Evolutionary conservation across 1,139 yeast genomes (phyloP), one percentile per base, ranked within the genome.

Genomic region (Hyphopichia fennica): DNA sequence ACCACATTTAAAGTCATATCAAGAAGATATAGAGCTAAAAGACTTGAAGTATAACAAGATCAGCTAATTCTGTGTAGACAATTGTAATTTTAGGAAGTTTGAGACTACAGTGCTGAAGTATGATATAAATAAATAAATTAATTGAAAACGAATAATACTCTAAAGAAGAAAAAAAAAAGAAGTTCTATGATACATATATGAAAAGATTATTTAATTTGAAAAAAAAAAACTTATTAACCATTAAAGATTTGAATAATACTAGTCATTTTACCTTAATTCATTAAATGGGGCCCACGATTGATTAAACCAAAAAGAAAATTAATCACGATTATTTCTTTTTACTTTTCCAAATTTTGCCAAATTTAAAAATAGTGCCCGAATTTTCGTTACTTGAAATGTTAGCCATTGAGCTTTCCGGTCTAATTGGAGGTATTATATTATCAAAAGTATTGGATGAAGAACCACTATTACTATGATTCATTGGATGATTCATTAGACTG

Each of bases 301-400:
- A 20, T 20, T 5, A 27, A 27, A 13, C 6, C 11, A 27, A 27
- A 27, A 8, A 27, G 4, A 11, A 27, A 4, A 27, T 4, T 27
- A 11, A 13, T 8, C 13, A 27, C 5, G 29, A 27, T 20, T 33
- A 20, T 29, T 19, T 39, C 36, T 40, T 39, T 37, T 43, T 44
- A 22, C 40, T 16, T 30, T 42, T 47, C 50, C 50, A 48, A 33
- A 48, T 38, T 34, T 40, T 45, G 16, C 43, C 47, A 28, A 47
- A 41, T 29, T 41, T 41, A 33, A 38, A 40, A 5, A 33, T 18
- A 13, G 33, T 37, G 11, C 38, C 43, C 15, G 35, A 33, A 19
- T n/a, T 20, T 13, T 13, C 31, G 31, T 8, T 16, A 4, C n/a
- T n/a, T 4, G 38, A 10, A 4, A 19, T 2, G 8, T 19, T n/a